Evolutionary conservation across 116 monocot species (phyloP), one percentile per base, ranked within the genome.

Genomic region (Trichopus zeylanicus): DNA sequence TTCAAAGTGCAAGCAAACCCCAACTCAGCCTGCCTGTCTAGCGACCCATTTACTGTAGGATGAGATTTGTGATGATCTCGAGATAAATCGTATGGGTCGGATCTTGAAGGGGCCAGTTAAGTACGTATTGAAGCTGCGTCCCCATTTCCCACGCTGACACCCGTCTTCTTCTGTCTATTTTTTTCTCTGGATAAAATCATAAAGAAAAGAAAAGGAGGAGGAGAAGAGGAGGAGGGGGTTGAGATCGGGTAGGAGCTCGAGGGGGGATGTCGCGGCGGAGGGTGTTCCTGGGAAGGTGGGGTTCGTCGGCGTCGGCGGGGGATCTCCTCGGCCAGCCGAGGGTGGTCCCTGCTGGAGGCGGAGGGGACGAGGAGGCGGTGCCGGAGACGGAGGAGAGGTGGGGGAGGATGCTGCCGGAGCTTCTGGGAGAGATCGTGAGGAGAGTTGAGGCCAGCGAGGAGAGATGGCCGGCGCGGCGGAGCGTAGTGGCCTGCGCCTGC

Each of bases 331-430:
- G 42, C 4, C 18, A 42, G 13, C 18, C 42, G 42, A 9, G 42
- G 3, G n/a, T n/a, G n/a, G n/a, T n/a, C n/a, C n/a, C n/a, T n/a
- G 42, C 18, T 0, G 42, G 13, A 0, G 42, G 4, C 1, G 42
- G 12, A 51, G 59, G 16, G n/a, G 31, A 53, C 34, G 59, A 48
- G 29, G 61, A 25, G 53, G 46, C 2, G 56, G 65, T n/a, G 26
- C 48, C 6, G 42, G 70, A 18, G 56, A 63, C 53, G 55, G 74
- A 76, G 46, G 82, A 70, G 16, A 46, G 84, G 54, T 81, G 88
- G 84, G 70, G 73, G 32, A 33, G 51, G 57, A 31, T 81, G 76
- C 74, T 87, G 35, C 88, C 92, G 47, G 88, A 93, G 74, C 69
- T 93, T 11, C 67, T 93, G 42, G 64, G 52, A 31, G 92, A 88